Conservation (phyloP, 2,329 filamentous ascomycete species). For the Penicillium aurantiogriseum region DNA sequence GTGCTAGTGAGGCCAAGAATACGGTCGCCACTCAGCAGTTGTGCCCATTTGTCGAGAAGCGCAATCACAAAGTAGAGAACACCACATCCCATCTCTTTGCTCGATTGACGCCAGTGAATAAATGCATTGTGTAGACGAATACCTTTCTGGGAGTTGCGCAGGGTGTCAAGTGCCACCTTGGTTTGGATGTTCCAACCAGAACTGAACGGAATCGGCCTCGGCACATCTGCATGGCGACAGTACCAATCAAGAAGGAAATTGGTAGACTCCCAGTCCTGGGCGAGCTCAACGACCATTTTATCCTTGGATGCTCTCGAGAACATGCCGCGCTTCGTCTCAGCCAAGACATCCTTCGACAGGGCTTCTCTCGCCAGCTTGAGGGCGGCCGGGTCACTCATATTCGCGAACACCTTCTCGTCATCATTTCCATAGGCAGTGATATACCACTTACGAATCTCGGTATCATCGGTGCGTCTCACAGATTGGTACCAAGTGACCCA, state of each 20-base stretch:
- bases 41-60: slow-evolving; percentile 56
- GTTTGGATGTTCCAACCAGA: slow-evolving; percentile 59
- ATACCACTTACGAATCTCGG: slow-evolving; percentile 44
- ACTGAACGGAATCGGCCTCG: slow-evolving; percentile 54
- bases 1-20: slow-evolving; percentile 41
- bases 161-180: slow-evolving; percentile 54
- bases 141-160: slow-evolving; percentile 55
- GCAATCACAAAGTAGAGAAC: slow-evolving; percentile 56
- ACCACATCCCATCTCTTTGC: slow-evolving; percentile 55
- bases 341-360: slow-evolving; percentile 47
- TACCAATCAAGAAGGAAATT: slow-evolving; percentile 57
- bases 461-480: slow-evolving; percentile 41
- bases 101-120: slow-evolving; percentile 58
- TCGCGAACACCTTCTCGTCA: slow-evolving; percentile 43
- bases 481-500: slow-evolving; percentile 58
- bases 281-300: slow-evolving; percentile 50
- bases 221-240: slow-evolving; percentile 48
- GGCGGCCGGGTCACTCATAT: slow-evolving; percentile 50
- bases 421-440: slow-evolving; percentile 33
- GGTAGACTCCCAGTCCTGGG: slow-evolving; percentile 53
- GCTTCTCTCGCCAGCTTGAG: slow-evolving; percentile 49
- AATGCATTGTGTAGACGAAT: slow-evolving; percentile 57
- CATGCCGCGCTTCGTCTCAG: slow-evolving; percentile 45
- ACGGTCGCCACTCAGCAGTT: slow-evolving; percentile 47
- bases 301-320: slow-evolving; percentile 48